These are phyloP conservation scores for Pyrenophora seminiperda DNA, from an alignment of 2,329 filamentous ascomycete genomes.

Conservation along the genomic window DNA sequence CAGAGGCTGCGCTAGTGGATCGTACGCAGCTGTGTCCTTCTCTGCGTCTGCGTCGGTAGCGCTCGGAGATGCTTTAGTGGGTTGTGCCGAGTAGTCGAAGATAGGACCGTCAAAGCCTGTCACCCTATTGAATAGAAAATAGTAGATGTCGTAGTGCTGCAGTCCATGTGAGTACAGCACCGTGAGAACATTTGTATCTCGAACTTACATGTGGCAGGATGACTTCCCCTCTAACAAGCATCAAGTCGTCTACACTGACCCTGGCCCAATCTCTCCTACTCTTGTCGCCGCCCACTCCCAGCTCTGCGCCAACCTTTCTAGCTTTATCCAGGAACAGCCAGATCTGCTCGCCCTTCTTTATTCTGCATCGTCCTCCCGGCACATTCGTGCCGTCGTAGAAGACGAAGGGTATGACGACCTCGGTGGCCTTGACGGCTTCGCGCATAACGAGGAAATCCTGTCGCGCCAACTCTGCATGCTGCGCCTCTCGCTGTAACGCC, in stretches of 20 bases:
- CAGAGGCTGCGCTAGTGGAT: constrained; percentile 49
- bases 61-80: constrained; percentile 50
- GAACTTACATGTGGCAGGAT: constrained; percentile 85
- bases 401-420: constrained; percentile 90
- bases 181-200: background rate
- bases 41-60: constrained; percentile 22
- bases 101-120: constrained; percentile 74
- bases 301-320: constrained; percentile 83
- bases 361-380: constrained; percentile 78
- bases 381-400: constrained; percentile 96
- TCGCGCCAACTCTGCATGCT: constrained; percentile 73
- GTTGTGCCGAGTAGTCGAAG: constrained; percentile 73
- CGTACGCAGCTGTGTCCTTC: constrained; percentile 39
- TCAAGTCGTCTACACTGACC: constrained; percentile 91
- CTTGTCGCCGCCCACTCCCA: constrained; percentile 72
- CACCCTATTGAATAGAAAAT: constrained; percentile 90
- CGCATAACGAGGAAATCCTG: constrained; percentile 83
- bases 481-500: constrained; percentile 76
- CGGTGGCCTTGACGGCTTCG: constrained; percentile 83
- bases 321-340: constrained; percentile 95
- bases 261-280: constrained; percentile 84
- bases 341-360: constrained; percentile 91
- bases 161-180: constrained; percentile 16
- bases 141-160: constrained; percentile 96
- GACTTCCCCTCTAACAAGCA: constrained; percentile 86